Percentiles rank a stretch among this genome's conserved stretches.
These are phyloP conservation scores for Hippophae tibetana DNA, from an alignment of 306 rosid genomes.

Conservation along the genomic window DNA sequence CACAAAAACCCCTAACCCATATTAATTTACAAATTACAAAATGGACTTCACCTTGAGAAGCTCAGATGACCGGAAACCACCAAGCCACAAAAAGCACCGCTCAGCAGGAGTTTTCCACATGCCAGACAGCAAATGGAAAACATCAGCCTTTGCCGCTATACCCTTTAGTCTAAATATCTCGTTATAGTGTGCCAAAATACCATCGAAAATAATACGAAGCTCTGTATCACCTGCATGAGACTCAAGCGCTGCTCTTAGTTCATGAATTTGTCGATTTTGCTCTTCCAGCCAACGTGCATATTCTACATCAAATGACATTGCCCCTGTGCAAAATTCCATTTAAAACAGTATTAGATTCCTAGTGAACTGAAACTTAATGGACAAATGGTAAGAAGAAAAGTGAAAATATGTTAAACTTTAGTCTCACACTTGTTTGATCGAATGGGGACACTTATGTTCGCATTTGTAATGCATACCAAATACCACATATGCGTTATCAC, in stretches of 20 bases:
- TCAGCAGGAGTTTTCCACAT: slow-evolving; percentile 97
- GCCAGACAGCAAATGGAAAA: slow-evolving; percentile 81
- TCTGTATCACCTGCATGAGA: slow-evolving; percentile 85
- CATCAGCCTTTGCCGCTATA: slow-evolving; percentile 71
- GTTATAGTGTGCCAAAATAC: slow-evolving; percentile 62
- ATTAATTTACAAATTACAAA: background rate
- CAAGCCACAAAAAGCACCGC: slow-evolving; percentile 85
- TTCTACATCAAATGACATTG: slow-evolving; percentile 75
- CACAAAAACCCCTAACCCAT: background rate
- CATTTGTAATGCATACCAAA: too few species aligned
- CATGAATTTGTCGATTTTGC: slow-evolving; percentile 66
- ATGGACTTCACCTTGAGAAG: slow-evolving; percentile 55
- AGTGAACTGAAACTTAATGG: slow-evolving; percentile 3
- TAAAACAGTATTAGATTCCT: slow-evolving; percentile 14
- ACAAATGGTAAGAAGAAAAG: too few species aligned
- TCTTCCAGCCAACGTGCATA: slow-evolving; percentile 84
- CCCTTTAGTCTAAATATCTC: slow-evolving; percentile 68
- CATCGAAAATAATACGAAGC: slow-evolving; percentile 75
- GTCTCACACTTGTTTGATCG: too few species aligned
- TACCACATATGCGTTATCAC: too few species aligned
- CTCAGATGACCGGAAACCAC: slow-evolving; percentile 85
- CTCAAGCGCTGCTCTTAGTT: slow-evolving; percentile 75
- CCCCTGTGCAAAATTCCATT: slow-evolving; percentile 44
- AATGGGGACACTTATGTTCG: background rate
- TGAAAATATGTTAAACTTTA: too few species aligned